phyloP scores from a whole-genome alignment of 108 stramenopile genomes.

The Nitzschia palea region DNA sequence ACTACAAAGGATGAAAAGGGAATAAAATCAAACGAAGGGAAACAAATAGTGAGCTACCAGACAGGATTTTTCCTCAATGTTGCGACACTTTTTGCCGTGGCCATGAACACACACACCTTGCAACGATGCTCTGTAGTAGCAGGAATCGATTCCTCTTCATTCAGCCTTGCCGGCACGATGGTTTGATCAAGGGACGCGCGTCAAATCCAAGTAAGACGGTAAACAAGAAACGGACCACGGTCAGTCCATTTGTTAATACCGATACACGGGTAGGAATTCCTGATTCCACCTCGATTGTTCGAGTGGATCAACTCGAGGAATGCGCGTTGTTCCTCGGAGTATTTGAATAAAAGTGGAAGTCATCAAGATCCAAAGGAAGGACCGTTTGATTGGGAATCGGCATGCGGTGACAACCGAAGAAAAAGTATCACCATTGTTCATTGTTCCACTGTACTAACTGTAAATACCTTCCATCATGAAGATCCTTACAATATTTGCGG shows the following conservation, averaged over 20 bases:
- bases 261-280: neutral
- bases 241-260: neutral
- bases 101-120: conserved; percentile 1
- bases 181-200: neutral
- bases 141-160: neutral
- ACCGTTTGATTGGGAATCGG: too few relatives aligned
- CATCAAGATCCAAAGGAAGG: neutral
- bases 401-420: neutral
- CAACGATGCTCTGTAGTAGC: neutral
- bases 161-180: too few relatives aligned
- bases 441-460: neutral
- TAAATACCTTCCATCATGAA: neutral
- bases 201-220: conserved; percentile 5
- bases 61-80: neutral
- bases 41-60: conserved; percentile 2
- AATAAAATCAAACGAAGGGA: neutral
- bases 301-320: neutral
- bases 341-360: neutral
- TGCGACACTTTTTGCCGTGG: neutral
- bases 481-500: neutral
- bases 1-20: neutral
- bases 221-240: neutral
- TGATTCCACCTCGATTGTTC: neutral
- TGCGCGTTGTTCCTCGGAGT: neutral
- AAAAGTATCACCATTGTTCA: neutral